phyloP scores from a whole-genome alignment of 345 rosid species.

The Firmiana major region DNA sequence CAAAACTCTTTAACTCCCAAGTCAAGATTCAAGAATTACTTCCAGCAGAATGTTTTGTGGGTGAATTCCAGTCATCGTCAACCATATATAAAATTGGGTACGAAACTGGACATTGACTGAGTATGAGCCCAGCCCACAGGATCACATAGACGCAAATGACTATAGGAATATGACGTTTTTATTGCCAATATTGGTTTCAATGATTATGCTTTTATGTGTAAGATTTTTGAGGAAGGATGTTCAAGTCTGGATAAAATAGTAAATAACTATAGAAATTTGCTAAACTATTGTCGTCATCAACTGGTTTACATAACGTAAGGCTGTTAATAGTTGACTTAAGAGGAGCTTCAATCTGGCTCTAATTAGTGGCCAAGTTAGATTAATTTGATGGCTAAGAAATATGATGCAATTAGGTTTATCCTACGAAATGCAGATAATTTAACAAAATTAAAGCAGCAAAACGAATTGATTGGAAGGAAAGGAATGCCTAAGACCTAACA shows the following conservation, averaged over 20 bases:
- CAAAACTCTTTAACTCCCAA: too few species aligned
- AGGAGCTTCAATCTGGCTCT: background rate
- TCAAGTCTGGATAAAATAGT: background rate
- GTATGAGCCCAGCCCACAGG: background rate
- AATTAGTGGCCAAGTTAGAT: background rate
- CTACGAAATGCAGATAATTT: background rate
- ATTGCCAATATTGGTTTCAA: too few species aligned
- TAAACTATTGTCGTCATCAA: background rate
- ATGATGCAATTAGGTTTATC: background rate
- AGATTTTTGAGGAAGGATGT: too few species aligned
- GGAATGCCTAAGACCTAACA: background rate
- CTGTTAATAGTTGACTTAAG: background rate
- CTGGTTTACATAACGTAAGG: background rate
- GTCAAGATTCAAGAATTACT: too few species aligned
- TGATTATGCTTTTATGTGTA: too few species aligned
- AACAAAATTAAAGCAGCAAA: background rate
- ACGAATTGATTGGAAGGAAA: background rate
- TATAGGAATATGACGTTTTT: background rate
- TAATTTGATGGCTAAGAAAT: background rate
- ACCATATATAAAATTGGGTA: background rate
- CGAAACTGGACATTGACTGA: background rate
- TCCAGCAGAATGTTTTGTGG: background rate
- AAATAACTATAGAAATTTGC: background rate
- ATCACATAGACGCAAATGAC: background rate
- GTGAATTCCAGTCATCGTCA: background rate